Evolutionary conservation across 1,139 yeast species (phyloP), one percentile per base, ranked within the genome.

Genomic region (Yamadazyma jaroonii): DNA sequence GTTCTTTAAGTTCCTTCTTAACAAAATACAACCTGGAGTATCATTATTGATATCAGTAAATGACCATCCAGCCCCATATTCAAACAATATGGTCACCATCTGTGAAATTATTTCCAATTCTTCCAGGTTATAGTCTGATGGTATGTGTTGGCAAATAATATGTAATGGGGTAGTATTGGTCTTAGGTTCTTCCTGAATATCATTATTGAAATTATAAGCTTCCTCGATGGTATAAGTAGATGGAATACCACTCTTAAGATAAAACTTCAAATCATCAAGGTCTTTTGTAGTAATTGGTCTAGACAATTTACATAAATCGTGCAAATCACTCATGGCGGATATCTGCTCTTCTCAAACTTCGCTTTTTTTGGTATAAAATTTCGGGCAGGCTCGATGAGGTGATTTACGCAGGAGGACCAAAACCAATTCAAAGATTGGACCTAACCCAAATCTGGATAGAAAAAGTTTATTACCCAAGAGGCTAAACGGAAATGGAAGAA

Each of bases 51-150:
- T 71, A 54, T 85, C 92, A 5, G 77, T 65, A 43, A 82, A 68
- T 52, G 81, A 81, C 97, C 97, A 90, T 7, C 95, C 95, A 0
- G 95, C 96, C 10, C 97, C 97, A 57, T 81, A 84, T 52, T 86
- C 81, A 50, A 90, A 81, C 40, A 90, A 61, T 10, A 66, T 70
- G 26, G 78, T 78, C 40, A 87, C 79, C 79, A 89, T 70, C 14
- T 64, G 57, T 25, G 60, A 47, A 0, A 84, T 77, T 1, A 77
- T 68, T 1, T 51, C 53, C 22, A 63, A 45, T 51, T 84, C 89
- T 0, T 62, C 72, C 0, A 50, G 51, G 0, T 61, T 48, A 6
- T 60, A 44, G 49, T 77, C 78, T 5, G 30, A 21, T 0, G 89
- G 87, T 9, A 81, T 48, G 40, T 69, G 60, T 30, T 72, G 67